Conservation (phyloP, 352 stramenopile genomes). For the Peronospora destructor region DNA sequence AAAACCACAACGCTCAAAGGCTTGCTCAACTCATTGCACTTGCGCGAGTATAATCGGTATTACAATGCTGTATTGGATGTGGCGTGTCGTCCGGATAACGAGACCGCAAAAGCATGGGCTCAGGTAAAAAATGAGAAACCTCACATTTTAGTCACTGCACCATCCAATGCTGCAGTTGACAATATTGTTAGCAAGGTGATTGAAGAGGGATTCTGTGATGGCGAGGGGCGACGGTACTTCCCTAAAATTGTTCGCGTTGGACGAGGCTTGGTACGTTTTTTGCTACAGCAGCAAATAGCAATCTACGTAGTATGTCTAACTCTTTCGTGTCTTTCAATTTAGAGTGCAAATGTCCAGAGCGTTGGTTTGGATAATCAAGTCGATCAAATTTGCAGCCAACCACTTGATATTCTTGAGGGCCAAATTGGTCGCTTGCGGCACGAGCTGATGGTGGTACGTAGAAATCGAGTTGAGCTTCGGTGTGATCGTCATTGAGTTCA, state of each 20-base stretch:
- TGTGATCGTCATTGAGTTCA: not conserved
- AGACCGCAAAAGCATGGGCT: constrained; percentile 79
- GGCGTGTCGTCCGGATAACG: constrained; percentile 61
- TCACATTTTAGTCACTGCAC: constrained; percentile 90
- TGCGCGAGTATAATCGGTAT: constrained; percentile 89
- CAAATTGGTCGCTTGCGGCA: constrained; percentile 45
- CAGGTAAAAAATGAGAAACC: constrained; percentile 85
- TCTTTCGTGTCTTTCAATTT: not conserved
- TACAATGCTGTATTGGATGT: constrained; percentile 87
- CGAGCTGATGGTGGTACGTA: constrained; percentile 47
- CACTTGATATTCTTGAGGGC: constrained; percentile 61
- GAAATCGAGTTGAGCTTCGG: constrained; percentile 2
- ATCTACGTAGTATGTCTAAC: not conserved
- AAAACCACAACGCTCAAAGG: constrained; percentile 91
- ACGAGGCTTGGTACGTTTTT: constrained; percentile 57
- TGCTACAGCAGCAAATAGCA: not conserved
- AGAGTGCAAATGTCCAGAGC: constrained; percentile 73
- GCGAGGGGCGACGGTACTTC: constrained; percentile 90
- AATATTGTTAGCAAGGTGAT: constrained; percentile 97
- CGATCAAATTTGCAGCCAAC: constrained; percentile 71
- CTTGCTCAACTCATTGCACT: constrained; percentile 87
- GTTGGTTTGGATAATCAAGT: constrained; percentile 82
- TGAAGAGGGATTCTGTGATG: constrained; percentile 92
- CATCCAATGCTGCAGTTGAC: constrained; percentile 93
- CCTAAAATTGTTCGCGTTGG: constrained; percentile 93